Evolutionary conservation across 1,139 yeast genomes (phyloP).

Genomic region (Candida sp.): DNA sequence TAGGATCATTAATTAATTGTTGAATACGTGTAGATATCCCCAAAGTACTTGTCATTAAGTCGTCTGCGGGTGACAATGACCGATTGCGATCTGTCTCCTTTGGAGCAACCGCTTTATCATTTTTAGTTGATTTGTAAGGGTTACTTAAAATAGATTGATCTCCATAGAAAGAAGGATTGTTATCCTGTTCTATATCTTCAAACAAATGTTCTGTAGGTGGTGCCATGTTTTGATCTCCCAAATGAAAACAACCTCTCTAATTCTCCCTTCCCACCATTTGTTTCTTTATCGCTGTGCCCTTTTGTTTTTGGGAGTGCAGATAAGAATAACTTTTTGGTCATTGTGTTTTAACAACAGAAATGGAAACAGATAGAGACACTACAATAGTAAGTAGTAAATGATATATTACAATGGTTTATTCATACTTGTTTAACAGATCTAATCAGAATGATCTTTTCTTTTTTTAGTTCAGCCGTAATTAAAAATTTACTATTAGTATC

Average conservation of each 20-base stretch:
- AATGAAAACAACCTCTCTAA: not conserved
- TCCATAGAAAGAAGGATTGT: constrained; percentile 46
- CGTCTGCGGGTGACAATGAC: constrained; percentile 11
- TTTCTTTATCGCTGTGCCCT: not conserved
- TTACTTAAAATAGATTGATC: constrained; percentile 24
- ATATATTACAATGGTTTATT: no score
- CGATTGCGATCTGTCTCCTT: constrained; percentile 3
- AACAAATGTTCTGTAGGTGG: constrained; percentile 15
- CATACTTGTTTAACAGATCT: no score
- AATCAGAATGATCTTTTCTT: no score
- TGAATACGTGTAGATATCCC: constrained; percentile 36
- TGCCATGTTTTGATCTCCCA: not conserved
- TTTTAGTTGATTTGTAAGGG: constrained; percentile 16
- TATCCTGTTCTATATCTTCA: constrained; percentile 46
- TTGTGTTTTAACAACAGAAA: not conserved
- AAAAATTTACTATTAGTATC: no score
- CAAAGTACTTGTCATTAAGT: constrained; percentile 31
- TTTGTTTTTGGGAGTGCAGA: not conserved
- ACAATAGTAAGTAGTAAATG: no score
- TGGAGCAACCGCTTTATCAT: not conserved
- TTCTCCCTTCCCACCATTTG: no score
- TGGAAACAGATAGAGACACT: not conserved
- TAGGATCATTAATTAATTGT: constrained; percentile 24
- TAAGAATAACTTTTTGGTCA: not conserved
- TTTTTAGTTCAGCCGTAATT: no score